phyloP scores from a whole-genome alignment of 352 stramenopile species.

The Phytophthora ohioensis region DNA sequence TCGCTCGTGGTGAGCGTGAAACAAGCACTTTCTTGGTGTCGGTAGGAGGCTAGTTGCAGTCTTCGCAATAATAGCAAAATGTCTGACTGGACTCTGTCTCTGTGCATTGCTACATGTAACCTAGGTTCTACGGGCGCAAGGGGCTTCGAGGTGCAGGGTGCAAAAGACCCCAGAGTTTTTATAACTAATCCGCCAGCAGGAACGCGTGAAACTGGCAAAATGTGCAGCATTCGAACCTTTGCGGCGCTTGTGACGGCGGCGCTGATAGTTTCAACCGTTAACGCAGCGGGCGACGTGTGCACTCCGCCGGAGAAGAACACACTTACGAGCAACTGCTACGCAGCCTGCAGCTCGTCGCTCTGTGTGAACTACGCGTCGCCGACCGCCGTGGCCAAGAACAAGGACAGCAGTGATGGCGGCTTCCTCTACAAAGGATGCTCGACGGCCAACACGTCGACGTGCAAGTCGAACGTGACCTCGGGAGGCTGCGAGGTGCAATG shows the following conservation, averaged over 20 bases:
- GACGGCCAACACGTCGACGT: constrained; percentile 58
- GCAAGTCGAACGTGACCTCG: constrained; percentile 51
- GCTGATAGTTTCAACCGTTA: background rate
- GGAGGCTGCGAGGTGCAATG: constrained; percentile 74
- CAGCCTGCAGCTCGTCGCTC: constrained; percentile 54
- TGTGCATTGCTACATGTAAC: constrained; percentile 1
- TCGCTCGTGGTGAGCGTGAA: constrained; percentile 15
- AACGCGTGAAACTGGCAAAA: background rate
- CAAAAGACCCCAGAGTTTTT: constrained; percentile 6
- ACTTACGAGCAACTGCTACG: constrained; percentile 69
- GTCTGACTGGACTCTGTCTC: constrained; percentile 6
- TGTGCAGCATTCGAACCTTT: constrained; percentile 11
- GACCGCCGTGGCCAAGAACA: constrained; percentile 35
- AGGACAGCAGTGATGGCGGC: constrained; percentile 51
- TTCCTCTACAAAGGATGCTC: constrained; percentile 76
- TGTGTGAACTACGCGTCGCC: constrained; percentile 71
- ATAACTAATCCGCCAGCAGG: constrained; percentile 10
- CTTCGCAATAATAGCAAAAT: background rate
- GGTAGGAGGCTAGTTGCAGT: constrained; percentile 30
- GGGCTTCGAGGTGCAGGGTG: background rate
- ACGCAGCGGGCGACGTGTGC: constrained; percentile 34
- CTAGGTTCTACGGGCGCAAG: constrained; percentile 9
- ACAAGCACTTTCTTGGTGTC: constrained; percentile 9
- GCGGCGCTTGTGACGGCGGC: constrained; percentile 6
- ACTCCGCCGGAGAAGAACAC: constrained; percentile 54